Percentiles rank a stretch among this genome's conserved stretches.
Conservation (phyloP, 2,329 filamentous ascomycete genomes). For the Aquanectria penicillioides region DNA sequence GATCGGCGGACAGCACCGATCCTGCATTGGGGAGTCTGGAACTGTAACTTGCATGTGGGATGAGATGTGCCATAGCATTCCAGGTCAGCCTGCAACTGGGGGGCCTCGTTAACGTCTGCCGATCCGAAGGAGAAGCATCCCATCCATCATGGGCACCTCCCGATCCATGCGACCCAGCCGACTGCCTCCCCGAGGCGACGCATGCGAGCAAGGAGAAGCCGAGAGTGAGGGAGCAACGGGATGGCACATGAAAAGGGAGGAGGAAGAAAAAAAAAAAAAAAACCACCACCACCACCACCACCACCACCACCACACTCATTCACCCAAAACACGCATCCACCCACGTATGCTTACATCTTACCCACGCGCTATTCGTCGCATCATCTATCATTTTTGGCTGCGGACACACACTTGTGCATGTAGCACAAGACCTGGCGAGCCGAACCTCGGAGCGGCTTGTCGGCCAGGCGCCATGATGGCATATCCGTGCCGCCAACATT, state of each 20-base stretch:
- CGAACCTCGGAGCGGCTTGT: slow-evolving; percentile 19
- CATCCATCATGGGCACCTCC: slow-evolving; percentile 10
- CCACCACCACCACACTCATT: too few relatives aligned
- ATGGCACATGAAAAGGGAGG: slow-evolving; percentile 12
- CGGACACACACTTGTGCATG: background rate
- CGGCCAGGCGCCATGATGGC: slow-evolving; percentile 8
- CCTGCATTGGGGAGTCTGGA: slow-evolving; percentile 19
- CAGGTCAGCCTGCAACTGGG: background rate
- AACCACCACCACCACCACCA: too few relatives aligned
- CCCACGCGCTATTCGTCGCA: background rate
- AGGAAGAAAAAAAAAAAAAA: too few relatives aligned
- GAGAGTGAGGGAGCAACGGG: too few relatives aligned
- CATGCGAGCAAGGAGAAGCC: slow-evolving; percentile 5
- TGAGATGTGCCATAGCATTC: slow-evolving; percentile 3
- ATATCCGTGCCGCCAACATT: background rate
- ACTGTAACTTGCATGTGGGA: slow-evolving; percentile 18
- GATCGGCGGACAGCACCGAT: slow-evolving; percentile 21
- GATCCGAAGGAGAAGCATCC: slow-evolving; percentile 16
- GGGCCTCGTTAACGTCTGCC: too few relatives aligned
- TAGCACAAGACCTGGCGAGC: background rate
- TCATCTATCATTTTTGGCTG: background rate
- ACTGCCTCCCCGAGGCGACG: too few relatives aligned
- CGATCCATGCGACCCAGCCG: slow-evolving; percentile 6
- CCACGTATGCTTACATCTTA: too few relatives aligned
- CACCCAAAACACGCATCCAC: too few relatives aligned